Percentiles rank a stretch among this genome's conserved stretches.
Evolutionary conservation across 1,284 basidiomycete species (phyloP).

Genomic region (Apiotrichum gracile): DNA sequence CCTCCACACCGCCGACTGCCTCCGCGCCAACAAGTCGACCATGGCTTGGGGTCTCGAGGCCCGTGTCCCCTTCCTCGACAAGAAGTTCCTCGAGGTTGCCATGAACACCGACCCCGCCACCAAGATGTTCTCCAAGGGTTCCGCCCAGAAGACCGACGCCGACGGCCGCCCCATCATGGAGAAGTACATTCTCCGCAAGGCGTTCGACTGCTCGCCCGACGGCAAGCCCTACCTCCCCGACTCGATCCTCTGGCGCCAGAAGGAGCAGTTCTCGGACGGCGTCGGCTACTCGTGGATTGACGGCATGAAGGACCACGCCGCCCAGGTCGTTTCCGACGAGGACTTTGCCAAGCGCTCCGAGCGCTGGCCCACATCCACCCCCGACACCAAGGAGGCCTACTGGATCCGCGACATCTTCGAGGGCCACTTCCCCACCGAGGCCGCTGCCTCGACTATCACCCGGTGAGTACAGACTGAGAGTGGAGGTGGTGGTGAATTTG

Average conservation of each 20-base stretch:
- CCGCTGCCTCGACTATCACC: slow-evolving; percentile 89
- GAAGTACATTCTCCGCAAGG: slow-evolving; percentile 97
- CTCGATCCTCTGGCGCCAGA: slow-evolving; percentile 96
- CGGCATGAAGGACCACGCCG: slow-evolving; percentile 89
- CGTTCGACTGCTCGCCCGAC: slow-evolving; percentile 83
- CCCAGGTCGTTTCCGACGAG: slow-evolving; percentile 69
- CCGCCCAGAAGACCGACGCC: slow-evolving; percentile 65
- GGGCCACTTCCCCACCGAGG: slow-evolving; percentile 71
- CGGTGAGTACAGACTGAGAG: slow-evolving; percentile 43
- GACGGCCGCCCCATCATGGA: slow-evolving; percentile 89
- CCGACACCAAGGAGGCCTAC: slow-evolving; percentile 97
- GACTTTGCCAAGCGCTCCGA: slow-evolving; percentile 67
- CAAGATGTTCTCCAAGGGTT: slow-evolving; percentile 87
- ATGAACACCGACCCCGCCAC: slow-evolving; percentile 85
- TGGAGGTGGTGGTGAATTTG: slow-evolving; percentile 24
- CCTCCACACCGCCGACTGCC: slow-evolving; percentile 94
- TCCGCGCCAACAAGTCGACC: slow-evolving; percentile 96
- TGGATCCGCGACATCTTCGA: slow-evolving; percentile 93
- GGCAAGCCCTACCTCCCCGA: slow-evolving; percentile 85
- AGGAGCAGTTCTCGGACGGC: slow-evolving; percentile 99
- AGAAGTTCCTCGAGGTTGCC: slow-evolving; percentile 85
- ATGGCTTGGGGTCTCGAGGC: slow-evolving; percentile 99
- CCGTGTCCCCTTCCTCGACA: slow-evolving; percentile 98
- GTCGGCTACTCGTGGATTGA: slow-evolving; percentile 99
- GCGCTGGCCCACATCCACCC: slow-evolving; percentile 75